Evolutionary conservation across 2,329 filamentous ascomycete species (phyloP), one percentile per base, ranked within the genome.

Genomic region (Colletotrichum abscissum): DNA sequence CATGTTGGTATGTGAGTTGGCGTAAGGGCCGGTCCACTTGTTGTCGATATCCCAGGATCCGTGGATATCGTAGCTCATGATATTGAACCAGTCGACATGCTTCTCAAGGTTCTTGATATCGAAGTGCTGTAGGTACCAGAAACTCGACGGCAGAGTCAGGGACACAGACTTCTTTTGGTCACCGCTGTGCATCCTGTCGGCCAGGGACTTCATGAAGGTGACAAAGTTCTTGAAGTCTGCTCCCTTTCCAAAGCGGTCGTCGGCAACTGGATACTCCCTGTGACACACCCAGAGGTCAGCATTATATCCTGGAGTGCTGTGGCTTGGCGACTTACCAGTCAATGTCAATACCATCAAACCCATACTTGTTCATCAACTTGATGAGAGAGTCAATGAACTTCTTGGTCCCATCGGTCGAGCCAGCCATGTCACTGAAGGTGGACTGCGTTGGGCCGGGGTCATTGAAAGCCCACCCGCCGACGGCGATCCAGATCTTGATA

Each of bases 381-480:
- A 74, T 56, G 1, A 79, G 64, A n/a, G 66, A 74, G 22, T 64
- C 63, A 54, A 78, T 73, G 56, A 80, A 80, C 3, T 55, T 71
- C 2, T 73, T 28, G 16, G 75, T 76, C 24, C 33, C 60, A 1
- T 16, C 26, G 3, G 30, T 30, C 11, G 73, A 73, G 7, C 16
- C 55, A 1, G 74, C 77, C 35, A 79, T 58, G 24, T 76, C 64
- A 1, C 58, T 75, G 66, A 82, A 84, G 6, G 76, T 74, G 0
- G 72, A 78, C 4, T 71, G 72, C 1, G 75, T 79, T 1, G 78
- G 73, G 22, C 79, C 79, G 0, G 79, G 78, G 57, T 87, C 82
- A 63, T 79, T 84, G 63, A 86, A 83, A 1, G 80, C 77, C 81
- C 82, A 86, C 0, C 86, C 85, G 1, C 85, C 84, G 2, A 87